A percentile compares a stretch with the other conserved stretches of the same genome.
These are phyloP conservation scores for Verticillium albo-atrum DNA, from an alignment of 2,329 filamentous ascomycete species.

Conservation along the genomic window DNA sequence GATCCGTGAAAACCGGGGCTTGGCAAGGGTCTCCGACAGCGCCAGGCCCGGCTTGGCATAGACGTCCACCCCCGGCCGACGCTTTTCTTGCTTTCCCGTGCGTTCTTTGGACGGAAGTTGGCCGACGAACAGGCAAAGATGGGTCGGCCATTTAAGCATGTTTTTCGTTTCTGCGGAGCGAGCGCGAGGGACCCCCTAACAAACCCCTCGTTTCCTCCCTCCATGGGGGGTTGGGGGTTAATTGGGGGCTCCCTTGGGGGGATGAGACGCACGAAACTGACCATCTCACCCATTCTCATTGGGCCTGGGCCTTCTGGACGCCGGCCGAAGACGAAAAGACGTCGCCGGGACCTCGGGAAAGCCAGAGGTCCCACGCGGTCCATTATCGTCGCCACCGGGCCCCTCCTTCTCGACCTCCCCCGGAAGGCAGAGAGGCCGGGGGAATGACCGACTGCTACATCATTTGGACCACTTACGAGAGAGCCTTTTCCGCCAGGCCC, in stretches of 20 bases:
- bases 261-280: neutral
- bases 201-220: neutral
- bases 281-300: neutral
- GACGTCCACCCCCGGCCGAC: neutral
- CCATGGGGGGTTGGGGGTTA: neutral
- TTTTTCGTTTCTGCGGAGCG: neutral
- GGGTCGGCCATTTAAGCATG: neutral
- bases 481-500: neutral
- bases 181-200: neutral
- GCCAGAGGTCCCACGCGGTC: neutral
- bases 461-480: neutral
- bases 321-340: neutral
- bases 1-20: slow-evolving; percentile 2
- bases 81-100: neutral
- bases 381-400: neutral
- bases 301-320: neutral
- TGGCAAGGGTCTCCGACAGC: neutral
- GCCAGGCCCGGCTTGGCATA: slow-evolving; percentile 1
- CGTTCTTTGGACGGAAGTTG: neutral
- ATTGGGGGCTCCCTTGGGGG: neutral
- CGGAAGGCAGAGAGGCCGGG: neutral
- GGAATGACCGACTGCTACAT: neutral
- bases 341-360: neutral
- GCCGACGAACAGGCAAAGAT: neutral
- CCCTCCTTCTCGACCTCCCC: neutral